Conservation (phyloP, 768 basidiomycete genomes). For the Suillus placidus region DNA sequence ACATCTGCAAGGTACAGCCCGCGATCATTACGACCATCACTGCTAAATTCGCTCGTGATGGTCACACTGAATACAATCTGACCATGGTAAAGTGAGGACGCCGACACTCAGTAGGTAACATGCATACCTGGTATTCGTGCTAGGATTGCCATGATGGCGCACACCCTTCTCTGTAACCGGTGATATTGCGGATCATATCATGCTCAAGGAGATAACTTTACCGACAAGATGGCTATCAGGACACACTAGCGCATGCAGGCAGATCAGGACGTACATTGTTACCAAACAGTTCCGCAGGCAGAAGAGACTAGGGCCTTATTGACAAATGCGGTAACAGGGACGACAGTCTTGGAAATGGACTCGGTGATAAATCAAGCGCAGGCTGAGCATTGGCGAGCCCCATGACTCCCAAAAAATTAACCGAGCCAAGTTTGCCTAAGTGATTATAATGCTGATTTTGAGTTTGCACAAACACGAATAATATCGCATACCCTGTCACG, state of each 20-base stretch:
- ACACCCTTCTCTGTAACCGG: slow-evolving; percentile 70
- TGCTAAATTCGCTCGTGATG: slow-evolving; percentile 71
- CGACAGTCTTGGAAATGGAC: slow-evolving; percentile 79
- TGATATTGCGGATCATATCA: slow-evolving; percentile 68
- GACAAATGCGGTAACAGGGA: slow-evolving; percentile 47
- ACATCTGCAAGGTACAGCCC: slow-evolving; percentile 50
- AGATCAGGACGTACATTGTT: slow-evolving; percentile 54
- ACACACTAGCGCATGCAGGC: neutral
- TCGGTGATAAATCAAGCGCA: slow-evolving; percentile 69
- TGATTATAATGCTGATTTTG: slow-evolving; percentile 44
- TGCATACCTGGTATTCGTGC: slow-evolving; percentile 48
- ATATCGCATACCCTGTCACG: slow-evolving; percentile 8
- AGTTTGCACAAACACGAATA: neutral
- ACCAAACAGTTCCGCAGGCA: slow-evolving; percentile 58
- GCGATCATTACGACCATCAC: slow-evolving; percentile 66
- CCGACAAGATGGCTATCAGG: neutral
- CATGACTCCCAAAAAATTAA: slow-evolving; percentile 79
- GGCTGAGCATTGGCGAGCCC: slow-evolving; percentile 85
- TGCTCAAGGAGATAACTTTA: slow-evolving; percentile 59
- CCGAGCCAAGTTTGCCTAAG: slow-evolving; percentile 58
- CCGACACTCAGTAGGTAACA: slow-evolving; percentile 24
- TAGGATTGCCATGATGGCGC: slow-evolving; percentile 50
- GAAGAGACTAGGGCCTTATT: slow-evolving; percentile 57
- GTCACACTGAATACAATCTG: slow-evolving; percentile 66
- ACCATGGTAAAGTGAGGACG: slow-evolving; percentile 26